A percentile compares a stretch with the other conserved stretches of the same genome.
phyloP scores from a whole-genome alignment of 352 stramenopile species.

The Peronospora farinosa region DNA sequence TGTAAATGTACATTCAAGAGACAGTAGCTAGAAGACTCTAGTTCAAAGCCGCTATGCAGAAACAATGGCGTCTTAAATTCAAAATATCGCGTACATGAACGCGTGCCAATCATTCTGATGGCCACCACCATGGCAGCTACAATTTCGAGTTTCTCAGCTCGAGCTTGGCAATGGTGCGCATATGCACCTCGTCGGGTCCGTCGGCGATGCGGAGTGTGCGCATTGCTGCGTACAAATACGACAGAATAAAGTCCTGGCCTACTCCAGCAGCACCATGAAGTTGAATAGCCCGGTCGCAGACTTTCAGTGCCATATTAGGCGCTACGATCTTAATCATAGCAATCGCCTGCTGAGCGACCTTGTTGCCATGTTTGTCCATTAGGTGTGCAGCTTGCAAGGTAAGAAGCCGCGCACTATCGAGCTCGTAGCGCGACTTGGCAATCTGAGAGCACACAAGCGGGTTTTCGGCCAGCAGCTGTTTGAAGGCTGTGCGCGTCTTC shows the following conservation, averaged over 20 bases:
- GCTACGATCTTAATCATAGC: slow-evolving; percentile 96
- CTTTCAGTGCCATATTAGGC: slow-evolving; percentile 81
- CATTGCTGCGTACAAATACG: slow-evolving; percentile 86
- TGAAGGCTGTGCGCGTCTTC: slow-evolving; percentile 92
- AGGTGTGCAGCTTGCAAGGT: slow-evolving; percentile 87
- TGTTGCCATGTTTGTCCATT: slow-evolving; percentile 82
- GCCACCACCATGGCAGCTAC: slow-evolving; percentile 10
- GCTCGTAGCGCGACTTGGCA: slow-evolving; percentile 71
- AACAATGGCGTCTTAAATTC: not conserved
- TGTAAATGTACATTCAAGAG: no score
- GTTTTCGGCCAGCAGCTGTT: slow-evolving; percentile 88
- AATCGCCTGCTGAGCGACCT: slow-evolving; percentile 88
- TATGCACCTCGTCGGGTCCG: slow-evolving; percentile 95
- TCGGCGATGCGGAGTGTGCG: slow-evolving; percentile 93
- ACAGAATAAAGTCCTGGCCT: slow-evolving; percentile 90
- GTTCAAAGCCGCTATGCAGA: no score
- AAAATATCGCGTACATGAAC: not conserved
- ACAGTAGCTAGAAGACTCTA: no score
- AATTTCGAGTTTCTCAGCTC: slow-evolving; percentile 73
- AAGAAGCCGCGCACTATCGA: slow-evolving; percentile 81
- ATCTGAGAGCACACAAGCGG: slow-evolving; percentile 75
- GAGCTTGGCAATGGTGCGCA: slow-evolving; percentile 90
- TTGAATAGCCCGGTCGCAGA: slow-evolving; percentile 90
- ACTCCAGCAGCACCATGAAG: slow-evolving; percentile 79
- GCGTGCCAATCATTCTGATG: no score